A percentile compares a stretch with the other conserved stretches of the same genome.
Conservation (phyloP, 2,329 filamentous ascomycete species). For the Pseudogymnoascus pannorum region DNA sequence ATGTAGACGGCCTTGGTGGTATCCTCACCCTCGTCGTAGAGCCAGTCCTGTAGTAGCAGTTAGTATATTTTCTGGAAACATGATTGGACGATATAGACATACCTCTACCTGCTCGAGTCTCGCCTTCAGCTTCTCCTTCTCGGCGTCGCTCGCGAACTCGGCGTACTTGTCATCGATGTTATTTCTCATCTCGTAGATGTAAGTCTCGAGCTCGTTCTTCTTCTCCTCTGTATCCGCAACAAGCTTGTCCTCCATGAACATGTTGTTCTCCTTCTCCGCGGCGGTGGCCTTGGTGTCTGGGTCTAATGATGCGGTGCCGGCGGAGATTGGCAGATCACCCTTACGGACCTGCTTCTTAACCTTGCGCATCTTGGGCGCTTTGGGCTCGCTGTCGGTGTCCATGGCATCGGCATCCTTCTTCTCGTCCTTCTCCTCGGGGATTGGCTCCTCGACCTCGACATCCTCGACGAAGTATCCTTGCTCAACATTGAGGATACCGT, state of each 20-base stretch:
- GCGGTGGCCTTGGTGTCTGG: conserved; percentile 56
- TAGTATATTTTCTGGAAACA: conserved; percentile 15
- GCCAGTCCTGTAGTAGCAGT: conserved; percentile 68
- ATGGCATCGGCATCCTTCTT: conserved; percentile 70
- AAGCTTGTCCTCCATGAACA: conserved; percentile 98
- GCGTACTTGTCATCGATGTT: conserved; percentile 91
- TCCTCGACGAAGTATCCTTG: conserved; percentile 98
- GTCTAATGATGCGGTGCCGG: conserved; percentile 76
- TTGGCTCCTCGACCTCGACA: conserved; percentile 89
- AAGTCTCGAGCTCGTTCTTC: conserved; percentile 99
- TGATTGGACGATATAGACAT: conserved; percentile 34
- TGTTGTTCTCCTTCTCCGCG: conserved; percentile 75
- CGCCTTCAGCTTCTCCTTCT: conserved; percentile 77
- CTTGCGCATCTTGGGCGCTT: conserved; percentile 77
- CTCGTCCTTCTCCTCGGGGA: conserved; percentile 61
- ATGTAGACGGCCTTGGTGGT: conserved; percentile 89
- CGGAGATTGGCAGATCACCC: conserved; percentile 82
- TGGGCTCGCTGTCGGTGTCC: conserved; percentile 70
- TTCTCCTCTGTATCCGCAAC: conserved; percentile 97
- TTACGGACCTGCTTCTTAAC: conserved; percentile 99
- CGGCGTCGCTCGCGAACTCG: conserved; percentile 82
- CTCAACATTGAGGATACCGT: conserved; percentile 94
- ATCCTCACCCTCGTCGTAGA: conserved; percentile 96
- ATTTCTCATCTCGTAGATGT: conserved; percentile 92
- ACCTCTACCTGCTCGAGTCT: conserved; percentile 86